Percentiles rank a stretch among this genome's conserved stretches.
These are phyloP conservation scores for Cladobotryum mycophilum DNA, from an alignment of 2,329 filamentous ascomycete genomes.

Conservation along the genomic window DNA sequence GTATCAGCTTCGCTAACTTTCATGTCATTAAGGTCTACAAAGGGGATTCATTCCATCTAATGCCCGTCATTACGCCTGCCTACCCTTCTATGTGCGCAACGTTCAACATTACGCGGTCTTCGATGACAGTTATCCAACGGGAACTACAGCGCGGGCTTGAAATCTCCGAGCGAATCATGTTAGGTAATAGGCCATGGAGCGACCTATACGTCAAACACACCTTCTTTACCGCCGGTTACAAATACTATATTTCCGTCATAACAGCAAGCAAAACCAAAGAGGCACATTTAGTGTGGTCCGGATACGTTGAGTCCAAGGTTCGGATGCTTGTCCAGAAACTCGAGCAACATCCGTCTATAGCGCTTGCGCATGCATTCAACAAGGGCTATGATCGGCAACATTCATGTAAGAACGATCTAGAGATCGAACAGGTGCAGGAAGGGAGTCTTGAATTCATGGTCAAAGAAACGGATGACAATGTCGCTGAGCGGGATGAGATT, in stretches of 20 bases:
- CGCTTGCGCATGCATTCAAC: conserved; percentile 82
- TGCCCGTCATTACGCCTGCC: conserved; percentile 97
- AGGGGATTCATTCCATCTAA: conserved; percentile 77
- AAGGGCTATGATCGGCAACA: conserved; percentile 87
- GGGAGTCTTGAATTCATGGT: conserved; percentile 44
- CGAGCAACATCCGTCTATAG: conserved; percentile 73
- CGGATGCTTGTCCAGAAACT: conserved; percentile 77
- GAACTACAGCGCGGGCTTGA: conserved; percentile 74
- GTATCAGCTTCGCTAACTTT: conserved; percentile 9
- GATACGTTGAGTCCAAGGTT: conserved; percentile 89
- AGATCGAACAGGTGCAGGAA: conserved; percentile 48
- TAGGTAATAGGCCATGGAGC: conserved; percentile 72
- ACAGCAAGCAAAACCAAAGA: conserved; percentile 78
- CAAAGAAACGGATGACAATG: conserved; percentile 35
- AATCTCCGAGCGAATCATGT: conserved; percentile 73
- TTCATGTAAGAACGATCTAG: conserved; percentile 50
- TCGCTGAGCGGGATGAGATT: conserved; percentile 11
- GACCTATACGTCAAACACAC: conserved; percentile 84
- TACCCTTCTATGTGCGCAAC: conserved; percentile 98
- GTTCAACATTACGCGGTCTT: conserved; percentile 85
- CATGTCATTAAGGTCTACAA: conserved; percentile 56
- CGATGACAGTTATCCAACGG: conserved; percentile 73
- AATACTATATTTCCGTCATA: conserved; percentile 89
- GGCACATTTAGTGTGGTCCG: conserved; percentile 79
- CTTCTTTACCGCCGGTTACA: conserved; percentile 90